Percentiles rank a stretch among this genome's conserved stretches.
Conservation (phyloP, 2,329 filamentous ascomycete genomes). For the Dothistroma pini region DNA sequence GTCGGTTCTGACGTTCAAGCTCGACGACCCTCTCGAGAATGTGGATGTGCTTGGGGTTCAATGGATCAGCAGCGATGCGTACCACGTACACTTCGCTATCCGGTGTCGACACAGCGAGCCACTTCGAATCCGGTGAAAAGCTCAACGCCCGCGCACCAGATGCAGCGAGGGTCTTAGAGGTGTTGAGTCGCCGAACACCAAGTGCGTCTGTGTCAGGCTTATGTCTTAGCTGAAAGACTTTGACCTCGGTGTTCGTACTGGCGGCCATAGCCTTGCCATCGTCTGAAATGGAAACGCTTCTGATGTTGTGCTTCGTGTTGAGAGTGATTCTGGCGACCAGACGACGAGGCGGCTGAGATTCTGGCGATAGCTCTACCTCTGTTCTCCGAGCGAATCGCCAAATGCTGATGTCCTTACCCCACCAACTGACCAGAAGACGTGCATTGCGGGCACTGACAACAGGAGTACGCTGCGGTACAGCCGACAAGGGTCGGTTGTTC, state of each 20-base stretch:
- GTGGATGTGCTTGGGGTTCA: slow-evolving; percentile 36
- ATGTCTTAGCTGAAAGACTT: slow-evolving; percentile 32
- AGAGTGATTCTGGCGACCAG: slow-evolving; percentile 40
- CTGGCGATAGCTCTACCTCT: slow-evolving; percentile 27
- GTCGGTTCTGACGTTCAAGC: slow-evolving; percentile 36
- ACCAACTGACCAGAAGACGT: slow-evolving; percentile 83
- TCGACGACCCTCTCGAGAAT: slow-evolving; percentile 38
- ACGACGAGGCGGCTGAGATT: slow-evolving; percentile 25
- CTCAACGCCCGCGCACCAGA: slow-evolving; percentile 66
- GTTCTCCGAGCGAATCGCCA: slow-evolving; percentile 61
- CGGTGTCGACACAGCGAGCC: slow-evolving; percentile 57
- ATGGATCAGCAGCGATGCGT: slow-evolving; percentile 46
- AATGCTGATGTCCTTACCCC: slow-evolving; percentile 80
- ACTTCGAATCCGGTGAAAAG: slow-evolving; percentile 67
- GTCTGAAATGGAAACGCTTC: slow-evolving; percentile 68
- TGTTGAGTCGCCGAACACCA: slow-evolving; percentile 65
- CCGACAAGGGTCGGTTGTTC: slow-evolving; percentile 76
- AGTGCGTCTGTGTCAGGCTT: slow-evolving; percentile 40
- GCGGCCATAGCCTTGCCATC: slow-evolving; percentile 73
- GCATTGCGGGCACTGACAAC: slow-evolving; percentile 68
- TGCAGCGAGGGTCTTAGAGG: slow-evolving; percentile 55
- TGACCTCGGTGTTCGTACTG: slow-evolving; percentile 38
- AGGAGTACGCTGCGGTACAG: slow-evolving; percentile 73
- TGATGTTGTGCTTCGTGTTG: slow-evolving; percentile 61
- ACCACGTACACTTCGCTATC: slow-evolving; percentile 46